Evolutionary conservation across 805 yeast species (phyloP).

Genomic region (Kodamaea restingae): DNA sequence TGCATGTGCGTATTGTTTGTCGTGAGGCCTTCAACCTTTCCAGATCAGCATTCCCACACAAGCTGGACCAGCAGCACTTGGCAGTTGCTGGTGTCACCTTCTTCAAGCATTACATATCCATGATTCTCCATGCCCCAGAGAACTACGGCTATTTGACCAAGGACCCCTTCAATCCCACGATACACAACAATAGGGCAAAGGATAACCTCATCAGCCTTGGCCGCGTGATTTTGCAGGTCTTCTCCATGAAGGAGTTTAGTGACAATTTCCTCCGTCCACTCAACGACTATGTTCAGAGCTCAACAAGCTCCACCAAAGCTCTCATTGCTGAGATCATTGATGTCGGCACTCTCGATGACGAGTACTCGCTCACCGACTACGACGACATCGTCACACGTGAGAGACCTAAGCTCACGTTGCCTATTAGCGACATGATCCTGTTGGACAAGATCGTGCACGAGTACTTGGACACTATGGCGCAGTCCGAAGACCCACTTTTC

Average conservation of each 20-base stretch:
- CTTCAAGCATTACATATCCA: constrained; percentile 47
- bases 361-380: constrained; percentile 58
- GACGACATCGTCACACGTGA: constrained; percentile 58
- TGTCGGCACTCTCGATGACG: constrained; percentile 52
- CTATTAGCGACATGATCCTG: constrained; percentile 43
- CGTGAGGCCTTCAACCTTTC: constrained; percentile 34
- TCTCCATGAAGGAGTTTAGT: constrained; percentile 64
- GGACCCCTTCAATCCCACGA: constrained; percentile 22
- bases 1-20: constrained; percentile 34
- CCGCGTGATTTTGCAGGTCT: constrained; percentile 60
- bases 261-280: constrained; percentile 75
- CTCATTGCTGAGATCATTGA: constrained; percentile 48
- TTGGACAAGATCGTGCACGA: constrained; percentile 43
- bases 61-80: constrained; percentile 53
- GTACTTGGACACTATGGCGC: constrained; percentile 42
- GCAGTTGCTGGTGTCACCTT: constrained; percentile 67
- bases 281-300: constrained; percentile 62
- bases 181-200: constrained; percentile 18
- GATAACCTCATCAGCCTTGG: constrained; percentile 56
- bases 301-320: constrained; percentile 43
- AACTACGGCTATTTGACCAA: constrained; percentile 48
- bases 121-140: constrained; percentile 49
- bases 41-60: constrained; percentile 51
- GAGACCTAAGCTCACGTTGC: constrained; percentile 45
- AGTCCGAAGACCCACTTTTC: constrained; percentile 54